Percentiles rank a stretch among this genome's conserved stretches.
Evolutionary conservation across 345 rosid genomes (phyloP).

Genomic region (Xanthoceras sorbifolium): DNA sequence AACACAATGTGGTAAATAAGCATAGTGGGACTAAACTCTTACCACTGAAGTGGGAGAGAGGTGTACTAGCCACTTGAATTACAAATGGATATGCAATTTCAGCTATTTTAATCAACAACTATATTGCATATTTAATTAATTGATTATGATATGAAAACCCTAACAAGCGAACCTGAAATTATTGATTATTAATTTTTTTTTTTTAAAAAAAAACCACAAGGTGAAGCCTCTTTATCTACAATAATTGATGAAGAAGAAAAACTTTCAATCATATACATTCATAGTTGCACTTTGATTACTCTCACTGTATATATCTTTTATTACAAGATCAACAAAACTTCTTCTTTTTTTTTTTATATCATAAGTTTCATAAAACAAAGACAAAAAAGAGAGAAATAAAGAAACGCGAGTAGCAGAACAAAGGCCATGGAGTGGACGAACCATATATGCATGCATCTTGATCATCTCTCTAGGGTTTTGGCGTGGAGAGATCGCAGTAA

Average conservation of each 20-base stretch:
- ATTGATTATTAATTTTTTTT: too few species aligned
- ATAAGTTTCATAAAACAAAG: not conserved
- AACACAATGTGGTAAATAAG: too few species aligned
- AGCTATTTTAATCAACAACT: too few species aligned
- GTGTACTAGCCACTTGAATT: too few species aligned
- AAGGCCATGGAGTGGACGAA: not conserved
- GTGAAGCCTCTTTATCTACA: not conserved
- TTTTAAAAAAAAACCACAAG: too few species aligned
- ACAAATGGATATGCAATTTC: too few species aligned
- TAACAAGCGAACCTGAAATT: too few species aligned
- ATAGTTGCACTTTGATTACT: not conserved
- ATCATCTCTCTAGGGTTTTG: conserved; percentile 29
- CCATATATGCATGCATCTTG: not conserved
- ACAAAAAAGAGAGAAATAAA: not conserved
- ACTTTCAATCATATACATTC: not conserved
- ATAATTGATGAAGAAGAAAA: not conserved
- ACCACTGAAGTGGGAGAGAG: too few species aligned
- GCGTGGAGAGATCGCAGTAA: conserved; percentile 42
- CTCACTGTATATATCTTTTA: not conserved
- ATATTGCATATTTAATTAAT: too few species aligned
- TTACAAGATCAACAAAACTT: conserved; percentile 8
- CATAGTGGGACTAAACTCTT: too few species aligned
- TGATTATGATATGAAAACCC: too few species aligned
- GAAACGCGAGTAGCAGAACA: too few species aligned
- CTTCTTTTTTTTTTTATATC: not conserved